Percentiles rank a stretch among this genome's conserved stretches.
Evolutionary conservation across 2,329 filamentous ascomycete genomes (phyloP).

Genomic region (Teratosphaeria zuluensis): DNA sequence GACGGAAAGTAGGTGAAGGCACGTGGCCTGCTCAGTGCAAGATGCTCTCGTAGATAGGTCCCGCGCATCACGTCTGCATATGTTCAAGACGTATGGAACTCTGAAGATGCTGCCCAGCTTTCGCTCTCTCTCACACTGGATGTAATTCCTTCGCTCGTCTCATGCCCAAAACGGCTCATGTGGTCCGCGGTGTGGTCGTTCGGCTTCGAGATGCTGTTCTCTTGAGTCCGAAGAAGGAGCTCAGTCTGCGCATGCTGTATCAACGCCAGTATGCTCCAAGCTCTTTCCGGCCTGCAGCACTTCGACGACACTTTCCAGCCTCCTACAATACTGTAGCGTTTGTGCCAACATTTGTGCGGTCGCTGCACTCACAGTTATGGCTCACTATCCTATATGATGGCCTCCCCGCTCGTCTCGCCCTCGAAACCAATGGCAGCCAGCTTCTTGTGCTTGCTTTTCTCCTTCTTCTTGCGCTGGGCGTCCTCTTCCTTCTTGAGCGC

Average conservation of each 20-base stretch:
- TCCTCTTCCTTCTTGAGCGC: constrained; percentile 65
- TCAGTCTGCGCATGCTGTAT: neutral
- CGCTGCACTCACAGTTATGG: neutral
- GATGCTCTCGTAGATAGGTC: neutral
- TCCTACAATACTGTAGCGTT: neutral
- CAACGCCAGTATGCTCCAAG: neutral
- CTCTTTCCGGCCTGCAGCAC: neutral
- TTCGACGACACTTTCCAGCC: neutral
- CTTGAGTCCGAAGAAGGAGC: neutral
- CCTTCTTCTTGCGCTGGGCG: constrained; percentile 56
- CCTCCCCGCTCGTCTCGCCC: constrained; percentile 70
- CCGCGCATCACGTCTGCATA: neutral
- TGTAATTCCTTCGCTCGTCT: neutral
- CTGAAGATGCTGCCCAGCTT: neutral
- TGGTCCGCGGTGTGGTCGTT: neutral
- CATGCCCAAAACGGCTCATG: neutral
- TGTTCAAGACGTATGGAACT: constrained; percentile 2
- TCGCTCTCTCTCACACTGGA: neutral
- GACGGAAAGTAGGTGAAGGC: neutral
- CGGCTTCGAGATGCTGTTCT: neutral
- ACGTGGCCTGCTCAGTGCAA: neutral
- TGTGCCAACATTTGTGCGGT: neutral
- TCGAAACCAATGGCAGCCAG: constrained; percentile 76
- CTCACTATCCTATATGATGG: constrained; percentile 47
- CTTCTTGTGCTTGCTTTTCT: constrained; percentile 63